Percentiles rank a stretch among this genome's conserved stretches.
Conservation (phyloP, 2,329 filamentous ascomycete genomes). For the Colletotrichum sp. region DNA sequence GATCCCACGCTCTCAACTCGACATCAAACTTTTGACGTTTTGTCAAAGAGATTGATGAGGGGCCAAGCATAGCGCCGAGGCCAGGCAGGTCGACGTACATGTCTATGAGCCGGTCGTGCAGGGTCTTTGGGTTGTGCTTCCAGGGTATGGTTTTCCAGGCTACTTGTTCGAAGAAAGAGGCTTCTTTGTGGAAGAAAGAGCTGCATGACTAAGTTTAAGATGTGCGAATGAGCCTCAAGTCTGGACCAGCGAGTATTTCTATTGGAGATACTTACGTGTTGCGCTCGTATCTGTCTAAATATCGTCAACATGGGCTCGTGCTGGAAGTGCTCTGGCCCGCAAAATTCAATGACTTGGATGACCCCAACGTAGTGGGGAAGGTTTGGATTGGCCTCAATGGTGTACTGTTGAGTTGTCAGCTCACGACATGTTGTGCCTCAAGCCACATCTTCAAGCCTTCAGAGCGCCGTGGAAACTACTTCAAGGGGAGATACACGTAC, state of each 20-base stretch:
- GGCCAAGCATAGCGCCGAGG: background rate
- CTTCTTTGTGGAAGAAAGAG: background rate
- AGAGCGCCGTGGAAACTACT: no score
- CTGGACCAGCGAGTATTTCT: no score
- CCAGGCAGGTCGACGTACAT: background rate
- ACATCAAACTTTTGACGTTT: background rate
- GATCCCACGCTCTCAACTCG: background rate
- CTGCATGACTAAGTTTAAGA: background rate
- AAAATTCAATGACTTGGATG: background rate
- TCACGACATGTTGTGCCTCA: accelerated
- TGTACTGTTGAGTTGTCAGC: background rate
- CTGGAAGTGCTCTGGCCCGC: constrained; percentile 6
- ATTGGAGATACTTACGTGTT: background rate
- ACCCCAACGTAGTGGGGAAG: constrained; percentile 1
- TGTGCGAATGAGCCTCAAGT: background rate
- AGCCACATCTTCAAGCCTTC: background rate
- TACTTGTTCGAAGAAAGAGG: background rate
- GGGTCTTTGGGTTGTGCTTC: background rate
- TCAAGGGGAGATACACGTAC: background rate
- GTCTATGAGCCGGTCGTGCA: background rate
- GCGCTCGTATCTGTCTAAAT: background rate
- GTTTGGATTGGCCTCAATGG: background rate
- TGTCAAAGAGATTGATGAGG: background rate
- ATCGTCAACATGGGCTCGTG: constrained; percentile 7
- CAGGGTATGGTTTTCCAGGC: constrained; percentile 3